Percentiles rank a stretch among this genome's conserved stretches.
Conservation (phyloP, 352 stramenopile species). For the Globisporangium cylindrosporum region DNA sequence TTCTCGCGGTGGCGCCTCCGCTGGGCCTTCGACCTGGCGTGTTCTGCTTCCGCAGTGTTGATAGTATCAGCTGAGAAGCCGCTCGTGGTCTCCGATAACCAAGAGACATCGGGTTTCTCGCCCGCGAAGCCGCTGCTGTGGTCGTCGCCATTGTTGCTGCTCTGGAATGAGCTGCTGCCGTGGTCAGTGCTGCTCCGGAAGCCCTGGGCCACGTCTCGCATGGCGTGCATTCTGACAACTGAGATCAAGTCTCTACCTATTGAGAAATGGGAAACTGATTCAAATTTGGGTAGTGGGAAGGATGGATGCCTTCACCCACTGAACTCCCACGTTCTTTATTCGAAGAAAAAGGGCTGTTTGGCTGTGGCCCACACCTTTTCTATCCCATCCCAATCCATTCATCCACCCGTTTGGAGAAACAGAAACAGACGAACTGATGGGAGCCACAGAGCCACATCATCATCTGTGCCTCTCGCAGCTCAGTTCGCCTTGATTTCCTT, state of each 20-base stretch:
- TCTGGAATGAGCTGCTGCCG: neutral
- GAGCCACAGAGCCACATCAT: too few species aligned
- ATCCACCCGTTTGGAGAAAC: neutral
- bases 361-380: neutral
- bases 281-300: neutral
- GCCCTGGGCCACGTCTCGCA: neutral
- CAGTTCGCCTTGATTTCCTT: too few species aligned
- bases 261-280: neutral
- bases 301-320: neutral
- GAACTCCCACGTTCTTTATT: neutral
- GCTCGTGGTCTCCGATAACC: neutral
- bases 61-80: neutral
- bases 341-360: neutral
- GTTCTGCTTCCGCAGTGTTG: neutral
- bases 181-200: neutral
- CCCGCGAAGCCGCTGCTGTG: neutral
- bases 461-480: too few species aligned
- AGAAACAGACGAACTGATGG: neutral
- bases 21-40: neutral
- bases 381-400: neutral
- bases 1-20: constrained; percentile 42
- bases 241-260: neutral
- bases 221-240: neutral
- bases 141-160: neutral
- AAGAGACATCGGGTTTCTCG: neutral